Conservation (phyloP, 805 yeast species). For the Cyberlindnera bimundalis region DNA sequence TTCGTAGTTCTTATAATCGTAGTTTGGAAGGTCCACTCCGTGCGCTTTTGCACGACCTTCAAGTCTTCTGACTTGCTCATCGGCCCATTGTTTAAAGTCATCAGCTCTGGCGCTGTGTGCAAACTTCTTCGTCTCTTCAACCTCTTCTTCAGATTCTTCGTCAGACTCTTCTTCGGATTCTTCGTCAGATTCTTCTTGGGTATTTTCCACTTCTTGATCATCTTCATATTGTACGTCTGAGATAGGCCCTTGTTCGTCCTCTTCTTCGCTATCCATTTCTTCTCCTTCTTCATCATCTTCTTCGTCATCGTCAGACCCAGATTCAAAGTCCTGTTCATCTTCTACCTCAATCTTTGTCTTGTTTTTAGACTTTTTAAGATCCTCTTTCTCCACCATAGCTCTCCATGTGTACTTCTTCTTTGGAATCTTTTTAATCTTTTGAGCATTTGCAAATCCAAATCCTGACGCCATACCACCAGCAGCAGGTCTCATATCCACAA, state of each 20-base stretch:
- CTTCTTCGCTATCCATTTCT: constrained; percentile 30
- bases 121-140: constrained; percentile 33
- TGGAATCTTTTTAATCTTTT: constrained; percentile 41
- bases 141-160: constrained; percentile 16
- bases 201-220: constrained; percentile 29
- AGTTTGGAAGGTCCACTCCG: constrained; percentile 32
- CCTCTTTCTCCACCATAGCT: constrained; percentile 45
- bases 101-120: constrained; percentile 49
- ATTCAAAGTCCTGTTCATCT: constrained; percentile 59
- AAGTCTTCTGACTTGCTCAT: constrained; percentile 57
- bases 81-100: constrained; percentile 88
- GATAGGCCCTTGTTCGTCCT: constrained; percentile 16
- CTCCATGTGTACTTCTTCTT: constrained; percentile 77
- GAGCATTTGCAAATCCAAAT: constrained; percentile 60
- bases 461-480: constrained; percentile 64
- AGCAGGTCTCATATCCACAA: constrained; percentile 70
- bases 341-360: constrained; percentile 32
- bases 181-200: too few relatives aligned
- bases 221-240: constrained; percentile 27
- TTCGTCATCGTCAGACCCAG: constrained; percentile 31
- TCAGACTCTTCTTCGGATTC: constrained; percentile 18
- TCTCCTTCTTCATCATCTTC: constrained; percentile 25
- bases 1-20: constrained; percentile 40
- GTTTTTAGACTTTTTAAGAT: constrained; percentile 37
- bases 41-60: constrained; percentile 58